Conservation (phyloP, 306 rosid species). For the Acacia crassicarpa region DNA sequence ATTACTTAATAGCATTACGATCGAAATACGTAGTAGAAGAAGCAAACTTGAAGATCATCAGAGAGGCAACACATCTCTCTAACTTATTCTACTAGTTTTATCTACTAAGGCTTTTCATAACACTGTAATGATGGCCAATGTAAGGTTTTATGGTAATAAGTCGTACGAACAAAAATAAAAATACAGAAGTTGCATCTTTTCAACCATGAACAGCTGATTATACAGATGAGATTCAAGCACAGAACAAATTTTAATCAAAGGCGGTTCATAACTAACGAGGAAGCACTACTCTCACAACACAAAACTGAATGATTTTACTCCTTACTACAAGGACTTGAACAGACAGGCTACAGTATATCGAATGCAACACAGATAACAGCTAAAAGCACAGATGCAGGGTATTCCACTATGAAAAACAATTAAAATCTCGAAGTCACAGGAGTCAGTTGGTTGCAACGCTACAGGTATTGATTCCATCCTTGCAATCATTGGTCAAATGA, state of each 20-base stretch:
- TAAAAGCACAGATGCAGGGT: conserved; percentile 40
- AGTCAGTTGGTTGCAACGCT: conserved; percentile 58
- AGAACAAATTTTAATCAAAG: conserved; percentile 26
- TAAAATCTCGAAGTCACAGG: conserved; percentile 36
- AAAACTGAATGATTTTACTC: conserved; percentile 46
- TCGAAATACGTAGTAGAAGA: background rate
- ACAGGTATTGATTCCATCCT: conserved; percentile 92
- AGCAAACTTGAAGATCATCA: background rate
- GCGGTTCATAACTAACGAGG: conserved; percentile 32
- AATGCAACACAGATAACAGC: conserved; percentile 52
- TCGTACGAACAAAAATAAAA: background rate
- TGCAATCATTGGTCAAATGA: conserved; percentile 91
- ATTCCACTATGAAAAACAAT: conserved; percentile 34
- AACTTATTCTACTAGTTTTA: background rate
- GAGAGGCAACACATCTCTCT: background rate
- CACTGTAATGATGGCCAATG: background rate
- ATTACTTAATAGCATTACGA: background rate
- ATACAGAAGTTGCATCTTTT: conserved; percentile 14
- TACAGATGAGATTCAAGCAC: conserved; percentile 28
- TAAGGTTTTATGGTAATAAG: background rate
- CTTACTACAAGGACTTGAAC: conserved; percentile 37
- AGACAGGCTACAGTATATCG: conserved; percentile 55
- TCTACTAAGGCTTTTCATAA: background rate
- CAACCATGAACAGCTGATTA: conserved; percentile 4
- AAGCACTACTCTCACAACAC: conserved; percentile 41